phyloP scores from a whole-genome alignment of 1,284 basidiomycete species.

The Cryptococcus maquisensis region DNA sequence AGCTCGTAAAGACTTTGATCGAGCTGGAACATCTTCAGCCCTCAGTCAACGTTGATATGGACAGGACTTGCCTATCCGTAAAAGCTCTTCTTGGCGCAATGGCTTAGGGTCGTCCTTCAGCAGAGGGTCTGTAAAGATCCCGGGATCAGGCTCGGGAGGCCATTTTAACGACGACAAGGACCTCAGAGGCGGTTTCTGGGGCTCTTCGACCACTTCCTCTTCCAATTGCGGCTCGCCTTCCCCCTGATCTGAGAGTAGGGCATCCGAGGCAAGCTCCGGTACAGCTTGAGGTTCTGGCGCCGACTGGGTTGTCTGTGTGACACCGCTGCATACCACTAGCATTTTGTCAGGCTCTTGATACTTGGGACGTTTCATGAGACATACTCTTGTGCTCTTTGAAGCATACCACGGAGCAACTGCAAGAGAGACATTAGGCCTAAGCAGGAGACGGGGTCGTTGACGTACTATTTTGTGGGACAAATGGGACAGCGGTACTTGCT shows the following conservation, averaged over 20 bases:
- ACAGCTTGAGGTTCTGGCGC: too few relatives aligned
- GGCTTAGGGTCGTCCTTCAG: conserved; percentile 46
- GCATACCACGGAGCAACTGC: conserved; percentile 47
- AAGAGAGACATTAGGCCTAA: not conserved
- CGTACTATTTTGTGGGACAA: conserved; percentile 45
- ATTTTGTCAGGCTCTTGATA: too few relatives aligned
- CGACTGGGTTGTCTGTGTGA: too few relatives aligned
- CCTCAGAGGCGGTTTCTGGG: conserved; percentile 3
- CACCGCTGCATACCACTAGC: too few relatives aligned
- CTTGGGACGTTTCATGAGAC: not conserved
- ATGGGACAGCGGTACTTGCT: conserved; percentile 45
- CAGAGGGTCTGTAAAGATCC: conserved; percentile 42
- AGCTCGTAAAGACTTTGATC: conserved; percentile 30
- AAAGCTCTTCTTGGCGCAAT: conserved; percentile 37
- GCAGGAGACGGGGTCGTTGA: not conserved
- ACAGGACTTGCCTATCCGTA: conserved; percentile 40
- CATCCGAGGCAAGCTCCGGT: too few relatives aligned
- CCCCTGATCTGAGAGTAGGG: too few relatives aligned
- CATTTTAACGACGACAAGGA: conserved; percentile 37
- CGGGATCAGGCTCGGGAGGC: conserved; percentile 44
- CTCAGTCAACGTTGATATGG: not conserved
- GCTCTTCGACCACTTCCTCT: not conserved
- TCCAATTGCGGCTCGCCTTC: too few relatives aligned
- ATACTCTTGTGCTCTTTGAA: conserved; percentile 47
- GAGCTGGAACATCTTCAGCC: conserved; percentile 25